Percentiles rank a stretch among this genome's conserved stretches.
Conservation (phyloP, 345 rosid species). For the Cardamine resedifolia region DNA sequence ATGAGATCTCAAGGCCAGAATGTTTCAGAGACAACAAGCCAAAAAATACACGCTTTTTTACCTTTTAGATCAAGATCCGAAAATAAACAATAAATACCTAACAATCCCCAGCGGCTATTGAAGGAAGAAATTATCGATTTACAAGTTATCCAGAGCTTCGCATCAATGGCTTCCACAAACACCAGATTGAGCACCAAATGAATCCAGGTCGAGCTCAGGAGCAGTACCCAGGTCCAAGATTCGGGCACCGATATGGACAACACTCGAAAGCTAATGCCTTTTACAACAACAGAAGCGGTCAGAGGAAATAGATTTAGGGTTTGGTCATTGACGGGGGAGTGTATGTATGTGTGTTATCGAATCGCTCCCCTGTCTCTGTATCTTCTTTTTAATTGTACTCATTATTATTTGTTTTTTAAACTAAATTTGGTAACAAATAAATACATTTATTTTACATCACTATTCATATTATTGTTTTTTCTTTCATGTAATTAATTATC, state of each 20-base stretch:
- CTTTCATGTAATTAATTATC: no score
- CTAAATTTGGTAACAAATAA: conserved; percentile 13
- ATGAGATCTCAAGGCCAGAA: background rate
- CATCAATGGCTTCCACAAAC: conserved; percentile 11
- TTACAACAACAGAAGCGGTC: conserved; percentile 26
- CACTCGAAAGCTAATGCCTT: conserved; percentile 18
- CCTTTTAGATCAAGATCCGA: conserved; percentile 23
- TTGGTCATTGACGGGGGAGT: conserved; percentile 25
- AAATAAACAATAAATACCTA: background rate
- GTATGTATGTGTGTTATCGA: conserved; percentile 27
- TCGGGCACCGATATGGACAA: conserved; percentile 19
- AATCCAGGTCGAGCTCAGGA: background rate
- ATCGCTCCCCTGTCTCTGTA: conserved; percentile 14
- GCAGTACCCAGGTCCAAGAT: conserved; percentile 25
- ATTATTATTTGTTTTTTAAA: background rate
- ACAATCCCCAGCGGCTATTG: background rate
- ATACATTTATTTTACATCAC: background rate
- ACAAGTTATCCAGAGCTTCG: conserved; percentile 3
- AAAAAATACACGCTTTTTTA: background rate
- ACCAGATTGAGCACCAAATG: background rate
- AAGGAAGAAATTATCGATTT: background rate
- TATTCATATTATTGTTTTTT: background rate
- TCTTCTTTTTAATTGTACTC: background rate
- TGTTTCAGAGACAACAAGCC: background rate
- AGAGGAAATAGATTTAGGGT: conserved; percentile 34